These are phyloP conservation scores for Mycena belliarum DNA, from an alignment of 768 basidiomycete genomes.

Conservation along the genomic window DNA sequence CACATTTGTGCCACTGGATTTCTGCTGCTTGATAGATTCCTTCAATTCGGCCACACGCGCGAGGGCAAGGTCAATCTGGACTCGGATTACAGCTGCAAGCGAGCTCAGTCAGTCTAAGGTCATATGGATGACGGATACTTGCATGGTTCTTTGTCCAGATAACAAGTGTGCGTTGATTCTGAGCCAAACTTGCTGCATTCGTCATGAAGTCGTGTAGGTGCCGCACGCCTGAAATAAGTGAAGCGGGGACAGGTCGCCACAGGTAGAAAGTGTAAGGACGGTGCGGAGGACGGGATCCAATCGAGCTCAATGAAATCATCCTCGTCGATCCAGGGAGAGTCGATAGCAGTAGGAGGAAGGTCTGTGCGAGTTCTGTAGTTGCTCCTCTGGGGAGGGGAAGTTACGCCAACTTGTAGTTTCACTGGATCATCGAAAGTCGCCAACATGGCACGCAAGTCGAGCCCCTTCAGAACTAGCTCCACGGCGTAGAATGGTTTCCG, in stretches of 20 bases:
- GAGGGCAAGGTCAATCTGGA: conserved; percentile 63
- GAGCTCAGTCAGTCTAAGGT: neutral
- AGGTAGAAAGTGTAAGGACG: conserved; percentile 68
- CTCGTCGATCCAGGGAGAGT: conserved; percentile 69
- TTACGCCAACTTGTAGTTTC: conserved; percentile 57
- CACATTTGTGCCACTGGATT: conserved; percentile 5
- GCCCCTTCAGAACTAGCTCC: conserved; percentile 74
- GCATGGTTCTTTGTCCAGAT: conserved; percentile 75
- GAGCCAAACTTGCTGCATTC: conserved; percentile 79
- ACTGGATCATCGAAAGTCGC: conserved; percentile 75
- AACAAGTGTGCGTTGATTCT: conserved; percentile 81
- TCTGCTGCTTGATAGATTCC: conserved; percentile 22
- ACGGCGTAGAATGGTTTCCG: conserved; percentile 89
- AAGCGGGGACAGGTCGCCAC: conserved; percentile 80
- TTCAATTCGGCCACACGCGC: conserved; percentile 55
- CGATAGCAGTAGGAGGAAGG: conserved; percentile 42
- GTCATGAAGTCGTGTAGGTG: conserved; percentile 38
- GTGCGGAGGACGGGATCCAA: conserved; percentile 54
- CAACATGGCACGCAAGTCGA: conserved; percentile 78
- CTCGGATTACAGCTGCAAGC: conserved; percentile 56
- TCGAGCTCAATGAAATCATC: conserved; percentile 85
- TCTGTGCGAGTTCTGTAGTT: conserved; percentile 50
- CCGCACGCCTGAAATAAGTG: conserved; percentile 71
- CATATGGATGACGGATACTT: conserved; percentile 27
- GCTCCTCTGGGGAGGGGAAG: conserved; percentile 44